Percentiles rank a stretch among this genome's conserved stretches.
Evolutionary conservation across 805 yeast species (phyloP).

Genomic region (Metschnikowia koreensis): DNA sequence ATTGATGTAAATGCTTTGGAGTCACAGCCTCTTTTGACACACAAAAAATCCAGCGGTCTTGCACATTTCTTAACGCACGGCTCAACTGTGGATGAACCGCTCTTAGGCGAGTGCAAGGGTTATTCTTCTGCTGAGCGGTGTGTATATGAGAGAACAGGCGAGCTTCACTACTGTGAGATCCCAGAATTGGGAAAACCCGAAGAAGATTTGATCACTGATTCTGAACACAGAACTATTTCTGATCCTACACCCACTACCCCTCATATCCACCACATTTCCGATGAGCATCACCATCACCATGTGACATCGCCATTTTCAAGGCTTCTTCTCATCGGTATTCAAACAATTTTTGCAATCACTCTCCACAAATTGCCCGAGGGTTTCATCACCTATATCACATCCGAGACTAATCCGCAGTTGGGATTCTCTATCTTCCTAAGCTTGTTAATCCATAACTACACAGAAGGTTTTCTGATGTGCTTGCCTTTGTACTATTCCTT

Average conservation of each 20-base stretch:
- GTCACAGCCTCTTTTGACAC: constrained; percentile 12
- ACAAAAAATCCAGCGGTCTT: constrained; percentile 22
- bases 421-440: constrained; percentile 84
- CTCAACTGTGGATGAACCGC: constrained; percentile 18
- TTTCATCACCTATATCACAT: constrained; percentile 78
- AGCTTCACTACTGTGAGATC: constrained; percentile 41
- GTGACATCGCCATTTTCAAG: constrained; percentile 73
- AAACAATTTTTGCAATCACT: constrained; percentile 83
- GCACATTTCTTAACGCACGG: constrained; percentile 26
- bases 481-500: constrained; percentile 83
- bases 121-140: constrained; percentile 43
- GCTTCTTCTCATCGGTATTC: constrained; percentile 83
- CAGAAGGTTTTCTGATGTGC: constrained; percentile 94
- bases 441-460: constrained; percentile 82
- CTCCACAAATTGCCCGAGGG: constrained; percentile 96
- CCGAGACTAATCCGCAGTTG: constrained; percentile 57
- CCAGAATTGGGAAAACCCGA: constrained; percentile 26
- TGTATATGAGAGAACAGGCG: constrained; percentile 17
- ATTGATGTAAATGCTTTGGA: constrained; percentile 2
- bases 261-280: constrained; percentile 14
- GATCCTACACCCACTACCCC: neutral
- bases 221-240: neutral
- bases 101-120: constrained; percentile 49
- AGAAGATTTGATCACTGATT: constrained; percentile 4
- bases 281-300: constrained; percentile 71